Evolutionary conservation across 2,329 filamentous ascomycete genomes (phyloP).

Genomic region (Scytalidium lignicola): DNA sequence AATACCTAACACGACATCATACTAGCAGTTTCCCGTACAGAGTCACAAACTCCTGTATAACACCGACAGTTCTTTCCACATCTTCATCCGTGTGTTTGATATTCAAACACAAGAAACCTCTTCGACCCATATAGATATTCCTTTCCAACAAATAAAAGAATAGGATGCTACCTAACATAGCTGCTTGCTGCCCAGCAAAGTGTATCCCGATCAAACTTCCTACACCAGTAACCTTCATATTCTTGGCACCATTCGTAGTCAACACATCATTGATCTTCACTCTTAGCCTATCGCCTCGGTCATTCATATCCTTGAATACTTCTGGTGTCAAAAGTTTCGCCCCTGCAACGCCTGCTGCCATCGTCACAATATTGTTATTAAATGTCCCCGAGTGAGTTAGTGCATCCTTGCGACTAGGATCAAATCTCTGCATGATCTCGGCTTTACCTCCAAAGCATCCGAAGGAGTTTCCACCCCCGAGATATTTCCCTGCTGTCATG

Average conservation of each 20-base stretch:
- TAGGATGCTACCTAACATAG: constrained; percentile 12
- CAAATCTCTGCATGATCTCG: constrained; percentile 54
- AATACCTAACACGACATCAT: not conserved
- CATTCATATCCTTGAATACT: constrained; percentile 12
- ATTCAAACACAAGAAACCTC: constrained; percentile 19
- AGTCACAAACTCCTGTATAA: not conserved
- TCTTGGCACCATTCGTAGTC: constrained; percentile 4
- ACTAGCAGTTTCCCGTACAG: not conserved
- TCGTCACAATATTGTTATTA: constrained; percentile 56
- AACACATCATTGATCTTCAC: constrained; percentile 7
- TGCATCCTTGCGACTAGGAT: constrained; percentile 39
- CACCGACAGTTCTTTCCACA: constrained; percentile 9
- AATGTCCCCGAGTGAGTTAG: constrained; percentile 56
- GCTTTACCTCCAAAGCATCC: constrained; percentile 59
- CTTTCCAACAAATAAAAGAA: constrained; percentile 19
- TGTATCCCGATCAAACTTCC: constrained; percentile 17
- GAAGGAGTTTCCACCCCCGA: constrained; percentile 62
- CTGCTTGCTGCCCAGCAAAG: constrained; percentile 14
- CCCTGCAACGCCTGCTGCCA: constrained; percentile 43
- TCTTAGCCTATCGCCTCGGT: constrained; percentile 12
- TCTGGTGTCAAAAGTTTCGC: constrained; percentile 16
- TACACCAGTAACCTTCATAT: constrained; percentile 14
- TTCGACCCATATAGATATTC: constrained; percentile 16
- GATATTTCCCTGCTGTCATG: constrained; percentile 60
- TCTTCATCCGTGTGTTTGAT: constrained; percentile 12